phyloP scores from a whole-genome alignment of 805 yeast genomes.

The Dipodascus albidus region DNA sequence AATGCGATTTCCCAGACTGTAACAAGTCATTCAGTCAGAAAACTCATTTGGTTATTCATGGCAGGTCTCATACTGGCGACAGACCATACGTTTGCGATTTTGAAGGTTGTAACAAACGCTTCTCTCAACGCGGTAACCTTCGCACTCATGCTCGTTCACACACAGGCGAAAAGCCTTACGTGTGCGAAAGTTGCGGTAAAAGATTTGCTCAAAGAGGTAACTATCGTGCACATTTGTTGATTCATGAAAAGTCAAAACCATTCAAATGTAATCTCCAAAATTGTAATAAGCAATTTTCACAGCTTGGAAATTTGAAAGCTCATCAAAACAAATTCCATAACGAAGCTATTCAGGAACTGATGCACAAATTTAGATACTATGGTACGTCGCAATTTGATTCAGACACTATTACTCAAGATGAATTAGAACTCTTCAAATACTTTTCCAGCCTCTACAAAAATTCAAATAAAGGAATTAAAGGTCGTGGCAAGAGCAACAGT shows the following conservation, averaged over 20 bases:
- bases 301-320: conserved; percentile 84
- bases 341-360: conserved; percentile 54
- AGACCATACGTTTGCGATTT: conserved; percentile 72
- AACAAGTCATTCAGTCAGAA: conserved; percentile 72
- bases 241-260: conserved; percentile 73
- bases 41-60: conserved; percentile 87
- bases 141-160: conserved; percentile 78
- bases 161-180: conserved; percentile 87
- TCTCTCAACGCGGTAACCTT: conserved; percentile 85
- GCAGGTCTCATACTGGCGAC: conserved; percentile 75
- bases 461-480: conserved; percentile 83
- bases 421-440: conserved; percentile 60
- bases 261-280: conserved; percentile 68
- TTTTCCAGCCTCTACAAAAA: conserved; percentile 77
- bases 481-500: conserved; percentile 52
- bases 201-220: conserved; percentile 86
- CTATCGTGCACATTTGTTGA: conserved; percentile 73
- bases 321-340: conserved; percentile 88
- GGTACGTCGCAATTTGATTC: conserved; percentile 9
- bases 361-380: conserved; percentile 32
- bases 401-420: conserved; percentile 40
- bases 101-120: conserved; percentile 55
- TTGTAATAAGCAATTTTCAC: conserved; percentile 80
- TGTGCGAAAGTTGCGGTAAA: conserved; percentile 65
- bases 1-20: conserved; percentile 38